phyloP scores from a whole-genome alignment of 2,329 filamentous ascomycete species.

The Amesomyces nigricolor region DNA sequence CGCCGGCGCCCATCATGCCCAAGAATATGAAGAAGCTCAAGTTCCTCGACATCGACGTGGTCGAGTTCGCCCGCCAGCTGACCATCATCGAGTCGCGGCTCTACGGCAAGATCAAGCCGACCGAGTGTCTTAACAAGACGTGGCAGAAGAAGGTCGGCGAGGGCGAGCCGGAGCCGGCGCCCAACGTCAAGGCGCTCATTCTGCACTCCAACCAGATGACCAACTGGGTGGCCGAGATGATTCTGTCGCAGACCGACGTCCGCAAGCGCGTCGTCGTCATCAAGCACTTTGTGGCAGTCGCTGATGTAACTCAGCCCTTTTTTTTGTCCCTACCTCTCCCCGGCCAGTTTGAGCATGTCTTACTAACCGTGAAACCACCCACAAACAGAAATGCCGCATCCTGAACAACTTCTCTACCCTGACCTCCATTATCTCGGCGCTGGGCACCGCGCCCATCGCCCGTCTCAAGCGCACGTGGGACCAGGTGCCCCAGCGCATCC shows the following conservation, averaged over 20 bases:
- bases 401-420: conserved; percentile 97
- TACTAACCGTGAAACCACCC: conserved; percentile 22
- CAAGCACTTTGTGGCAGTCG: conserved; percentile 95
- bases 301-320: conserved; percentile 64
- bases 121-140: conserved; percentile 95
- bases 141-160: conserved; percentile 94
- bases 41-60: conserved; percentile 92
- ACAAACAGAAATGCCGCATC: conserved; percentile 73
- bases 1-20: conserved; percentile 83
- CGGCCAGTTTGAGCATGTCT: neutral
- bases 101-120: conserved; percentile 92
- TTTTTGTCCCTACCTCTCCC: neutral
- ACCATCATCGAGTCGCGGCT: conserved; percentile 94
- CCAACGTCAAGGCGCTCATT: conserved; percentile 94
- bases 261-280: conserved; percentile 96
- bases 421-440: conserved; percentile 93
- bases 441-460: conserved; percentile 91
- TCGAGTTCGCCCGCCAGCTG: conserved; percentile 93
- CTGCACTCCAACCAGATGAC: conserved; percentile 98
- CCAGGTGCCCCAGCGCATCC: conserved; percentile 81
- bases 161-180: conserved; percentile 75
- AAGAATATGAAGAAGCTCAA: conserved; percentile 99
- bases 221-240: conserved; percentile 99
- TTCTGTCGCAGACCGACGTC: conserved; percentile 86
- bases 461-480: conserved; percentile 92